Evolutionary conservation across 1,284 basidiomycete genomes (phyloP).

Genomic region (Earliella scabrosa): DNA sequence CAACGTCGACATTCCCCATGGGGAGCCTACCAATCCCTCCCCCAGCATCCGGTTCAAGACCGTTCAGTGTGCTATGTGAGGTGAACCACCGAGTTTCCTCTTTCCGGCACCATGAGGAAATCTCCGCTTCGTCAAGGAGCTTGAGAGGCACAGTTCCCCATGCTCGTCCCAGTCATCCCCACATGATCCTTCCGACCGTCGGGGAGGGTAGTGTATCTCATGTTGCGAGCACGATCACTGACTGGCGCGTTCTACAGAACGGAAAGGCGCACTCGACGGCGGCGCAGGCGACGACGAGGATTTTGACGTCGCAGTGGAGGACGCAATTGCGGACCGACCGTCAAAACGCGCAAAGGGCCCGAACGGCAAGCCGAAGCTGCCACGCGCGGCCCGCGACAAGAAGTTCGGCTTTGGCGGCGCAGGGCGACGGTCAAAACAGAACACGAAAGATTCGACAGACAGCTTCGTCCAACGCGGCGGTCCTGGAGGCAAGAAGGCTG

Average conservation of each 20-base stretch:
- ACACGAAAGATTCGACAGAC: slow-evolving; percentile 80
- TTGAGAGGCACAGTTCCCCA: too few species aligned
- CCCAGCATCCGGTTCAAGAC: too few species aligned
- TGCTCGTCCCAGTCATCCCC: too few species aligned
- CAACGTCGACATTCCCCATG: too few species aligned
- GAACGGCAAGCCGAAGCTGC: slow-evolving; percentile 45
- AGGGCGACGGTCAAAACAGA: slow-evolving; percentile 75
- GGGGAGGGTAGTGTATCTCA: not conserved
- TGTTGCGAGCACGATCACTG: not conserved
- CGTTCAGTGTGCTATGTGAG: too few species aligned
- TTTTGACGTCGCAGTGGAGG: slow-evolving; percentile 87
- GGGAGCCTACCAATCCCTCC: too few species aligned
- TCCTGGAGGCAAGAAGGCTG: slow-evolving; percentile 38
- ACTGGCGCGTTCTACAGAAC: slow-evolving; percentile 51
- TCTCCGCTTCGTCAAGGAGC: too few species aligned
- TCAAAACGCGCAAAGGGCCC: slow-evolving; percentile 58
- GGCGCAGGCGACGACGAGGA: slow-evolving; percentile 70
- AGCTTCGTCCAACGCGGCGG: slow-evolving; percentile 54
- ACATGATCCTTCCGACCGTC: too few species aligned
- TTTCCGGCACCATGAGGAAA: too few species aligned
- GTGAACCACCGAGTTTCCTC: too few species aligned
- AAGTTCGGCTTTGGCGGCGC: slow-evolving; percentile 84
- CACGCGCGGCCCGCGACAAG: slow-evolving; percentile 71
- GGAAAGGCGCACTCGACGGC: slow-evolving; percentile 83
- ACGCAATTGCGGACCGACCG: slow-evolving; percentile 80